Evolutionary conservation across 768 basidiomycete species (phyloP).

Genomic region (Flagelloscypha sp.): DNA sequence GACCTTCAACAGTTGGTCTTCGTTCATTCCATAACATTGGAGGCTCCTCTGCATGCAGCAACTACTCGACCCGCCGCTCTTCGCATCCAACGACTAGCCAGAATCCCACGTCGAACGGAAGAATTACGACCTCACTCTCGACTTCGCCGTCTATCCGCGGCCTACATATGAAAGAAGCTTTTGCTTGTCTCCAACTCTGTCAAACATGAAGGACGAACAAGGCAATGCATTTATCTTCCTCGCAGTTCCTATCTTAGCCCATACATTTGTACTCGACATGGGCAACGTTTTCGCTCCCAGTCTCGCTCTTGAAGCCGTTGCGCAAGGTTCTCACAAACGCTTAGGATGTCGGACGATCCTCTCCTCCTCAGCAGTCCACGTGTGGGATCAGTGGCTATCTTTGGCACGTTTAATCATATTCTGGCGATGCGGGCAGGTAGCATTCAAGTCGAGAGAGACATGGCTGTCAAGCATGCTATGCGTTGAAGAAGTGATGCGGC

Average conservation of each 20-base stretch:
- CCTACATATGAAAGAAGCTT: no score
- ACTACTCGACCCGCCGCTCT: no score
- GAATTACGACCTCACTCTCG: no score
- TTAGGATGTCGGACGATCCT: constrained; percentile 33
- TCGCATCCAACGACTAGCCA: no score
- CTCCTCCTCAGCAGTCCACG: constrained; percentile 35
- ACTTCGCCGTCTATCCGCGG: no score
- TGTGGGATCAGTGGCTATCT: constrained; percentile 54
- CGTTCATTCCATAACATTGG: no score
- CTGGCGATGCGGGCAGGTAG: constrained; percentile 43
- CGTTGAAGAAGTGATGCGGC: constrained; percentile 36
- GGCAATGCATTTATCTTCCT: constrained; percentile 14
- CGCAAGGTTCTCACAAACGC: constrained; percentile 50
- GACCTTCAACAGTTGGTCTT: no score
- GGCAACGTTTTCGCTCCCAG: constrained; percentile 42
- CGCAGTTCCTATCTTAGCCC: constrained; percentile 9
- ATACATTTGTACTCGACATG: constrained; percentile 30
- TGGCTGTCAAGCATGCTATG: constrained; percentile 43
- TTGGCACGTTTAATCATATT: constrained; percentile 39
- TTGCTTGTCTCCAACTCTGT: no score
- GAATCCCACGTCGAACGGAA: no score
- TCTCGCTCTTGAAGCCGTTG: constrained; percentile 48
- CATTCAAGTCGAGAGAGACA: constrained; percentile 34
- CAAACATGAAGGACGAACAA: no score
- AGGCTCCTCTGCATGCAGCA: no score